phyloP scores from a whole-genome alignment of 225 moss, liverwort and hornwort species.

The Rhytidiadelphus loreus region DNA sequence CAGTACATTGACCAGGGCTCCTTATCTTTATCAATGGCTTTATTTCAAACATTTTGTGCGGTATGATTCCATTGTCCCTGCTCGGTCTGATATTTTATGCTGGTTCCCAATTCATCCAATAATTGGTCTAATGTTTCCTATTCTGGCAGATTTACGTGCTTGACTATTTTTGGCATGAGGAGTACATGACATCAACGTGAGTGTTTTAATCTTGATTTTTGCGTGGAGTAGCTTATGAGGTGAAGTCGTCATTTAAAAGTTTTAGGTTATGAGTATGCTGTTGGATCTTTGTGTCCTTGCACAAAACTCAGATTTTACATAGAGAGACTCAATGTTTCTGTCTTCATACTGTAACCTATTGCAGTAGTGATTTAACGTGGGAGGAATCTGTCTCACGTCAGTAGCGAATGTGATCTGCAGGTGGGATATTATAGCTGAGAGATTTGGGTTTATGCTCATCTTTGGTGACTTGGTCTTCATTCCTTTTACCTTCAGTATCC shows the following conservation, averaged over 20 bases:
- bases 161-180: constrained; percentile 95
- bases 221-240: not conserved
- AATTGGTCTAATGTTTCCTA: not conserved
- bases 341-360: not conserved
- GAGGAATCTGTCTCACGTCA: not conserved
- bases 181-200: constrained; percentile 99
- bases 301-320: not conserved
- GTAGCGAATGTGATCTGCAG: constrained; percentile 23
- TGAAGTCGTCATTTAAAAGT: not conserved
- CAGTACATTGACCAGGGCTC: constrained; percentile 57
- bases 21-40: constrained; percentile 65
- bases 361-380: not conserved
- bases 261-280: not conserved
- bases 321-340: not conserved
- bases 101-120: not conserved
- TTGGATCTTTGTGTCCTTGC: not conserved
- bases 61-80: constrained; percentile 19
- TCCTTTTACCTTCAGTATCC: constrained; percentile 89
- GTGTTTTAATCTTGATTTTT: constrained; percentile 1
- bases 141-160: constrained; percentile 70
- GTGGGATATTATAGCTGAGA: constrained; percentile 98
- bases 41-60: constrained; percentile 67
- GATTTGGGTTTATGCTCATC: constrained; percentile 88
- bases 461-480: constrained; percentile 92
- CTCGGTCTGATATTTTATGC: not conserved